phyloP scores from a whole-genome alignment of 2,329 filamentous ascomycete species.

The Graphilbum fragrans region DNA sequence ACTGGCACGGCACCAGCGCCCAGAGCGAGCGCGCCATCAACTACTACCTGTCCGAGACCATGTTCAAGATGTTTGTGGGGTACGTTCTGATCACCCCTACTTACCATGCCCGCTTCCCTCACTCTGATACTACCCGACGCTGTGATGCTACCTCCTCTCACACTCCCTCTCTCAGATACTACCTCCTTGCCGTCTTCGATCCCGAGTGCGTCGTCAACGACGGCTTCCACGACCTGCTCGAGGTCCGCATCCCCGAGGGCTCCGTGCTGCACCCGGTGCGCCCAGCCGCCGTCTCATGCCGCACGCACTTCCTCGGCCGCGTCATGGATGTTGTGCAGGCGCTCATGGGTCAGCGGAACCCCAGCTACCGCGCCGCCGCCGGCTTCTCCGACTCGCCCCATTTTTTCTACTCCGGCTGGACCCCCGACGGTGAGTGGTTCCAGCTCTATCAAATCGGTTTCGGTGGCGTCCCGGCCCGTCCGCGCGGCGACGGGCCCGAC shows the following conservation, averaged over 20 bases:
- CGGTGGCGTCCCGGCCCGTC: slow-evolving; percentile 33
- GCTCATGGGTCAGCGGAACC: slow-evolving; percentile 32
- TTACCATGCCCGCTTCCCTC: too few relatives aligned
- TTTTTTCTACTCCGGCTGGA: slow-evolving; percentile 37
- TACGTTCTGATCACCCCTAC: too few relatives aligned
- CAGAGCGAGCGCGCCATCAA: slow-evolving; percentile 34
- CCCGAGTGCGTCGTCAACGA: slow-evolving; percentile 36
- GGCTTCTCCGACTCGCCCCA: slow-evolving; percentile 38
- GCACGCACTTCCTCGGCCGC: slow-evolving; percentile 33
- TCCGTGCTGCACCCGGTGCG: slow-evolving; percentile 31
- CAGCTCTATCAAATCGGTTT: slow-evolving; percentile 38
- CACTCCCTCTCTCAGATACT: too few relatives aligned
- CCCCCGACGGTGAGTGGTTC: slow-evolving; percentile 32
- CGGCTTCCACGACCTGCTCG: slow-evolving; percentile 35
- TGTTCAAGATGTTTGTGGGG: slow-evolving; percentile 40
- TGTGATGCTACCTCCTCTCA: too few relatives aligned
- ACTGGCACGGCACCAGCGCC: slow-evolving; percentile 34
- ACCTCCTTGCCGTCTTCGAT: slow-evolving; percentile 32
- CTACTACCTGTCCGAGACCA: slow-evolving; percentile 32
- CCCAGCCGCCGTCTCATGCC: slow-evolving; percentile 31
- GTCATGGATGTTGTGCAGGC: slow-evolving; percentile 36
- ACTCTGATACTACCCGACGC: too few relatives aligned
- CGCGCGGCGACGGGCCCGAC: slow-evolving; percentile 33
- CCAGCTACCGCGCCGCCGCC: slow-evolving; percentile 31
- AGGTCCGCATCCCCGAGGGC: slow-evolving; percentile 31